phyloP scores from a whole-genome alignment of 2,329 filamentous ascomycete genomes.

The Ascochyta clinopodiicola region DNA sequence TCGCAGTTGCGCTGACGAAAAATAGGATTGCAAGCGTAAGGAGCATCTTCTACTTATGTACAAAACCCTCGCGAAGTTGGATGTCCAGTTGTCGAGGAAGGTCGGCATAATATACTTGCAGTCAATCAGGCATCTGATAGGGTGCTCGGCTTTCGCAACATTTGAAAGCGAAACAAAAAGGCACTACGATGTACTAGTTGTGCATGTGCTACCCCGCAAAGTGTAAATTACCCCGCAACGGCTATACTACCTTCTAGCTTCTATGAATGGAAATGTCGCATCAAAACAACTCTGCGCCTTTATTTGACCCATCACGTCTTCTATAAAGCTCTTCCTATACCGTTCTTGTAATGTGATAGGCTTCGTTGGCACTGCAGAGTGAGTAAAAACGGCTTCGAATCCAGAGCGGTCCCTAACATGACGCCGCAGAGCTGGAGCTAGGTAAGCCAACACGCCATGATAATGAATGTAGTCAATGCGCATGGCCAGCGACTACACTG shows the following conservation, averaged over 20 bases:
- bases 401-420: not conserved
- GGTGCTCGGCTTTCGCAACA: conserved; percentile 5
- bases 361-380: not conserved
- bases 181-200: not conserved
- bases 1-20: not conserved
- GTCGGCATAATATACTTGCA: not conserved
- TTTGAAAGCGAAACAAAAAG: not conserved
- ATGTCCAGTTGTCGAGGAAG: not conserved
- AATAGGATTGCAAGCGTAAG: not conserved
- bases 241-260: no score
- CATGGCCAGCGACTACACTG: not conserved
- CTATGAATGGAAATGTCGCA: no score
- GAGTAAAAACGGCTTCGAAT: not conserved
- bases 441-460: not conserved
- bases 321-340: no score
- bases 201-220: no score
- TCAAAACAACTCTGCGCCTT: no score
- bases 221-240: no score
- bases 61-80: no score
- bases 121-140: not conserved
- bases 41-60: not conserved
- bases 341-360: no score
- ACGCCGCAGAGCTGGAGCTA: not conserved
- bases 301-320: no score
- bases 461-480: not conserved